Percentiles rank a stretch among this genome's conserved stretches.
Evolutionary conservation across 2,329 filamentous ascomycete species (phyloP).

Genomic region (Aspergillus niger): DNA sequence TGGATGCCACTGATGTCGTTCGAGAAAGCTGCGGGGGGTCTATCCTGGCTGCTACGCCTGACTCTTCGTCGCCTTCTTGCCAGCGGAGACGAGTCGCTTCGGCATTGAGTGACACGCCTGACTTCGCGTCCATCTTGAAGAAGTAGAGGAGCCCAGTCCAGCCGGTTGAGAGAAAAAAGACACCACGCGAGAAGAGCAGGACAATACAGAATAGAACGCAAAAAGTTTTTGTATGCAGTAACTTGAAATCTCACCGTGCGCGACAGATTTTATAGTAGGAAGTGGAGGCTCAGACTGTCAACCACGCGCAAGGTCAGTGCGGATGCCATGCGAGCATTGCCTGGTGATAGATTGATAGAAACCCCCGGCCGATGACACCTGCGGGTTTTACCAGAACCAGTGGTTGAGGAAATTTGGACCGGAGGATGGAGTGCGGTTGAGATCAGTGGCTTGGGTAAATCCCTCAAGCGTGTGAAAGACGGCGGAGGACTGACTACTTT

Average conservation of each 20-base stretch:
- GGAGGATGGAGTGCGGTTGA: background rate
- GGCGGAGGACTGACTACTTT: background rate
- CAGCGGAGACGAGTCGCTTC: slow-evolving; percentile 15
- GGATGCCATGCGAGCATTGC: slow-evolving; percentile 4
- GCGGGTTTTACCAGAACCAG: slow-evolving; percentile 5
- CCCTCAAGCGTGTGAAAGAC: background rate
- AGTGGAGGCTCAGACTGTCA: background rate
- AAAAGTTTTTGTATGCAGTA: background rate
- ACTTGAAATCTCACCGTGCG: background rate
- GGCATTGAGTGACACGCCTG: background rate
- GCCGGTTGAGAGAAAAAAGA: background rate
- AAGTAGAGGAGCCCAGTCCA: background rate
- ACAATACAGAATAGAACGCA: background rate
- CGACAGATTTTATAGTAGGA: slow-evolving; percentile 4
- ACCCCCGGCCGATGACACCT: background rate
- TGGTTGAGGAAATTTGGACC: background rate
- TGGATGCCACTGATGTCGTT: slow-evolving; percentile 9
- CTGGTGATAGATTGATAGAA: background rate
- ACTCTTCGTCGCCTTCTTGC: slow-evolving; percentile 19
- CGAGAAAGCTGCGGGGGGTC: background rate
- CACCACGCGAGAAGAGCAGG: background rate
- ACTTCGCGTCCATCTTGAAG: background rate
- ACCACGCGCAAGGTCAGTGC: slow-evolving; percentile 1
- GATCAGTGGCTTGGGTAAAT: slow-evolving; percentile 12
- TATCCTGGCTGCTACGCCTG: slow-evolving; percentile 2